These are phyloP conservation scores for Zygosaccharomyces pseudobailii DNA, from an alignment of 1,139 yeast genomes.

Conservation along the genomic window DNA sequence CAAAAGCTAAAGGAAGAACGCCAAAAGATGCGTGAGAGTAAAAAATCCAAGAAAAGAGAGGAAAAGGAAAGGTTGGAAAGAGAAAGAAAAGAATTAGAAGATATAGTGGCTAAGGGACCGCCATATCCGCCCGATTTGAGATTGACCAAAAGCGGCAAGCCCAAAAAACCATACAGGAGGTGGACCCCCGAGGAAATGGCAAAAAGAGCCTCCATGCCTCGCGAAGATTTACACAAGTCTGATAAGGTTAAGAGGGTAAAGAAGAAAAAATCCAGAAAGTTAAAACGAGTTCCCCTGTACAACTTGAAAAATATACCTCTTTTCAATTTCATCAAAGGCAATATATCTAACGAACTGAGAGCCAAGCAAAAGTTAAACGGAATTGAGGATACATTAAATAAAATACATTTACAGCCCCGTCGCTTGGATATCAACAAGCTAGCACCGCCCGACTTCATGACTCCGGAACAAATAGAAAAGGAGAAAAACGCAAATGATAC, in stretches of 20 bases:
- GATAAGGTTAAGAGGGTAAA: constrained; percentile 18
- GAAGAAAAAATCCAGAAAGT: constrained; percentile 21
- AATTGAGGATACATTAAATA: constrained; percentile 17
- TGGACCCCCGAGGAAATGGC: constrained; percentile 32
- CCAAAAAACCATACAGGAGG: constrained; percentile 34
- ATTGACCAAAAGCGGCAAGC: constrained; percentile 33
- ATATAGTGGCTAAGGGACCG: constrained; percentile 33
- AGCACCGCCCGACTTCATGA: constrained; percentile 13
- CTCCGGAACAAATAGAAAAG: constrained; percentile 7
- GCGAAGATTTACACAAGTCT: constrained; percentile 11
- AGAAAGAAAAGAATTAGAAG: constrained; percentile 29
- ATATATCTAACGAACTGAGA: constrained; percentile 4
- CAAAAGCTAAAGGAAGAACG: constrained; percentile 18
- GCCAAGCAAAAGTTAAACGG: constrained; percentile 12
- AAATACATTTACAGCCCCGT: constrained; percentile 12
- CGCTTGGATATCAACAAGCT: constrained; percentile 11
- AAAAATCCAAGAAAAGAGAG: constrained; percentile 19
- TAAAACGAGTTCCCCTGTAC: constrained; percentile 24
- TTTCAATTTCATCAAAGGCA: constrained; percentile 24
- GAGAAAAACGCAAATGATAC: constrained; percentile 1
- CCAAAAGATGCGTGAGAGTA: constrained; percentile 18
- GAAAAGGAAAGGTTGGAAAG: constrained; percentile 19
- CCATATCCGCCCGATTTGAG: constrained; percentile 35
- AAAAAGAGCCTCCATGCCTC: constrained; percentile 17
- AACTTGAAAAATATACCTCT: constrained; percentile 27